Percentiles rank a stretch among this genome's conserved stretches.
Evolutionary conservation across 176 grass and related monocot species (phyloP).

Genomic region (Poa annua): DNA sequence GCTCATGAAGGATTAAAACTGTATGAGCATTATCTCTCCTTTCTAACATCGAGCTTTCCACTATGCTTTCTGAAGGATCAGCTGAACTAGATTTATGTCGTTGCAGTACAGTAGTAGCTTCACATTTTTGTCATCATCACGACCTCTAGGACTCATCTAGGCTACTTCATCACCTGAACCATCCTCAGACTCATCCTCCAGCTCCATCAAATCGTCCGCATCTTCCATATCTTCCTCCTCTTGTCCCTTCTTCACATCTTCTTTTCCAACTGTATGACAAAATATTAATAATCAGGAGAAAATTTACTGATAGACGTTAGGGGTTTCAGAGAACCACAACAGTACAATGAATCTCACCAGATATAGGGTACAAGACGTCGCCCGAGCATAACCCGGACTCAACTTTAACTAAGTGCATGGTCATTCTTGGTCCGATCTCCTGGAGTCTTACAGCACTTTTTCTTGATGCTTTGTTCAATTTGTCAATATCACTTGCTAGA

Average conservation of each 20-base stretch:
- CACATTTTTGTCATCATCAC: background rate
- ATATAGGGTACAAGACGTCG: constrained; percentile 66
- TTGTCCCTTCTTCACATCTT: background rate
- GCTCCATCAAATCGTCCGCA: constrained; percentile 12
- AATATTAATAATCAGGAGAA: constrained; percentile 8
- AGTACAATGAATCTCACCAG: constrained; percentile 50
- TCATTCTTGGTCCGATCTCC: constrained; percentile 84
- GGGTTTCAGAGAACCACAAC: background rate
- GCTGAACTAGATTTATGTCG: background rate
- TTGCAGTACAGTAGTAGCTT: background rate
- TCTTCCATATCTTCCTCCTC: constrained; percentile 30
- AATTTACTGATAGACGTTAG: background rate
- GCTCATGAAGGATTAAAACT: background rate
- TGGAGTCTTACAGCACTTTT: constrained; percentile 91
- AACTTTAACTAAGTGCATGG: constrained; percentile 79
- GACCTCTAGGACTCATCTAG: background rate
- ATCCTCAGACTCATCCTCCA: background rate
- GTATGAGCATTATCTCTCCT: background rate
- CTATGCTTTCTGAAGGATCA: background rate
- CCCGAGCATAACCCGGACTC: constrained; percentile 84
- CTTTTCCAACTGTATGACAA: constrained; percentile 33
- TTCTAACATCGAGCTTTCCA: background rate
- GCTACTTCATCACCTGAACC: constrained; percentile 23
- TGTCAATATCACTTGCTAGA: constrained; percentile 71
- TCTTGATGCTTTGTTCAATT: constrained; percentile 71